Conservation (phyloP, 2,329 filamentous ascomycete species). For the Cercospora beticola region DNA sequence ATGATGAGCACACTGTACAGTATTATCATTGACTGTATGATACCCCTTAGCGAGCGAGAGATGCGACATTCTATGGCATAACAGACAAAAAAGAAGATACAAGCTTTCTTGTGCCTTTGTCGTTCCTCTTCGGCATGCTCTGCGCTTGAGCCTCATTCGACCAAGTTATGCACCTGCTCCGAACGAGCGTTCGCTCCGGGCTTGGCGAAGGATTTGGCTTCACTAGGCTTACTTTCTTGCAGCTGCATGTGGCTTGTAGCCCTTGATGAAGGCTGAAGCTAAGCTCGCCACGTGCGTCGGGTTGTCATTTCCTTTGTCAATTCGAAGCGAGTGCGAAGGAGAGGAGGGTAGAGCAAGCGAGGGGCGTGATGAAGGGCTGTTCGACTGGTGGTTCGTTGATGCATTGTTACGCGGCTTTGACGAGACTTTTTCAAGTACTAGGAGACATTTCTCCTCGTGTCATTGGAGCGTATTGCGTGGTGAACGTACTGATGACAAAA, state of each 20-base stretch:
- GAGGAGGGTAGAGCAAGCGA: too few species aligned
- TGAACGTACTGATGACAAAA: not conserved
- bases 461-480: not conserved
- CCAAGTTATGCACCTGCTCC: not conserved
- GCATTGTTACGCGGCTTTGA: not conserved
- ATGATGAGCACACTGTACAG: not conserved
- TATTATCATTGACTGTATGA: constrained; percentile 1
- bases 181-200: not conserved
- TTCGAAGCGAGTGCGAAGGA: not conserved
- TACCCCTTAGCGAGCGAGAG: not conserved
- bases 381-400: not conserved
- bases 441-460: not conserved
- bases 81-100: not conserved
- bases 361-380: too few species aligned
- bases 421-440: not conserved
- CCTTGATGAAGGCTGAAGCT: too few species aligned
- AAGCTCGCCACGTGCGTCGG: too few species aligned
- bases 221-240: not conserved
- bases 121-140: not conserved
- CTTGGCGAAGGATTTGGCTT: not conserved
- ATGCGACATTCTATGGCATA: not conserved
- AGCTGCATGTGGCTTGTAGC: not conserved
- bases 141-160: not conserved
- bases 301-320: too few species aligned
- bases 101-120: not conserved